Evolutionary conservation across 495 filamentous ascomycete genomes (phyloP), one percentile per base, ranked within the genome.

Genomic region (Lindgomyces ingoldianus): DNA sequence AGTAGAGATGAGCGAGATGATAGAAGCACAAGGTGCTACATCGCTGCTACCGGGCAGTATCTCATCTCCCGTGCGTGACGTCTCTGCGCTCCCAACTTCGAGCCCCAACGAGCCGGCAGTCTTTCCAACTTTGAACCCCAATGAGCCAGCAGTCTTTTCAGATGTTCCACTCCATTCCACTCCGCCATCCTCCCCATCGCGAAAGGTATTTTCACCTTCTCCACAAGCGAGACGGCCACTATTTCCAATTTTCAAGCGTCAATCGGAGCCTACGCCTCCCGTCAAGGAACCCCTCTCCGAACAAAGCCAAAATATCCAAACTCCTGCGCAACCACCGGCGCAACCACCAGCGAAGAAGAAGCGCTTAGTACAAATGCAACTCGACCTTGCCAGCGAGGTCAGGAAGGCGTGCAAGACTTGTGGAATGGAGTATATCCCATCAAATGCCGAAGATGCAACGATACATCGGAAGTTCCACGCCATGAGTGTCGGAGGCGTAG

Each of bases 341-440:
- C 30, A 50, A 26, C 45, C 52, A 11, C 47, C 41, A 4, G 26
- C 36, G 29, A 70, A 67, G 63, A 67, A 67, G 26, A 64, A 67
- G 64, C 61, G 72, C 2, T 69, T 88, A 62, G 84, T 81, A 26
- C 87, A 91, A 69, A 84, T 87, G 76, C 85, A 85, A 53, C 82
- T 91, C 33, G 87, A 89, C 65, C 76, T 89, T 27, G 88, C 87
- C 16, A 79, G 78, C 61, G 77, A 84, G 46, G 73, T 83, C 39
- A 78, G 82, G 50, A 83, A 82, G 61, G 83, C 80, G n/a, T 91
- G 88, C 73, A 77, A 76, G 36, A 77, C 75, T 1, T 91, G 88
- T 71, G 84, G 82, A 0, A 91, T 91, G 88, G 85, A 87, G 60
- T 91, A 90, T 71, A 79, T 87, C 41, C 82, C 86, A 12, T 88